Evolutionary conservation across 768 basidiomycete genomes (phyloP).

Genomic region (Strobilomyces dryophilus): DNA sequence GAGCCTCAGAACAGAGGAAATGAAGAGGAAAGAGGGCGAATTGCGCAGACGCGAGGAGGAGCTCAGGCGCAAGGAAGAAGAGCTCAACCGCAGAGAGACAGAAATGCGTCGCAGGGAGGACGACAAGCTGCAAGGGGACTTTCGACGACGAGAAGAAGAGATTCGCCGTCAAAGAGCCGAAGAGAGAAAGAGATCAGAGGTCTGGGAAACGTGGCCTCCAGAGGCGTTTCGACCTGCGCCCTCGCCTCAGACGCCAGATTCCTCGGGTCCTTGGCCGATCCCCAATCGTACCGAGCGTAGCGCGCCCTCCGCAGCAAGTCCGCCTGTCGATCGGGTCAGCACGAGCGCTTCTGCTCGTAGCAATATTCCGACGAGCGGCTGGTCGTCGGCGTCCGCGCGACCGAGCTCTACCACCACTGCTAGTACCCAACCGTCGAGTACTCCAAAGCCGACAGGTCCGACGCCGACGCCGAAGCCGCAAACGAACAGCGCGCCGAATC

Average conservation of each 20-base stretch:
- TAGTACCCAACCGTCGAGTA: constrained; percentile 22
- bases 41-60: constrained; percentile 26
- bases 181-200: constrained; percentile 29
- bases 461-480: constrained; percentile 21
- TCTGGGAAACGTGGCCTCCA: constrained; percentile 27
- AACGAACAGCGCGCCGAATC: constrained; percentile 13
- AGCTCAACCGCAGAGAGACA: constrained; percentile 26
- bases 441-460: constrained; percentile 24
- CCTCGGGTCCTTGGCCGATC: constrained; percentile 30
- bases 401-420: constrained; percentile 23
- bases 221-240: constrained; percentile 22
- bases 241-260: constrained; percentile 26
- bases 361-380: constrained; percentile 21
- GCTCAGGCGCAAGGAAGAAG: constrained; percentile 30
- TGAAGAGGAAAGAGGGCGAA: constrained; percentile 25
- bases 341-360: constrained; percentile 26
- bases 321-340: constrained; percentile 31
- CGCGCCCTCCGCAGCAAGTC: constrained; percentile 29
- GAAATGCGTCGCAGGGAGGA: constrained; percentile 30
- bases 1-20: constrained; percentile 19
- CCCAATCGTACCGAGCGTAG: constrained; percentile 32
- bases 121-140: constrained; percentile 25
- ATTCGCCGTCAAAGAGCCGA: constrained; percentile 29
- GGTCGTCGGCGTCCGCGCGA: constrained; percentile 29
- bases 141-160: constrained; percentile 30